These are phyloP conservation scores for Alloteropsis semialata DNA, from an alignment of 176 grass and related monocot species.

Conservation along the genomic window DNA sequence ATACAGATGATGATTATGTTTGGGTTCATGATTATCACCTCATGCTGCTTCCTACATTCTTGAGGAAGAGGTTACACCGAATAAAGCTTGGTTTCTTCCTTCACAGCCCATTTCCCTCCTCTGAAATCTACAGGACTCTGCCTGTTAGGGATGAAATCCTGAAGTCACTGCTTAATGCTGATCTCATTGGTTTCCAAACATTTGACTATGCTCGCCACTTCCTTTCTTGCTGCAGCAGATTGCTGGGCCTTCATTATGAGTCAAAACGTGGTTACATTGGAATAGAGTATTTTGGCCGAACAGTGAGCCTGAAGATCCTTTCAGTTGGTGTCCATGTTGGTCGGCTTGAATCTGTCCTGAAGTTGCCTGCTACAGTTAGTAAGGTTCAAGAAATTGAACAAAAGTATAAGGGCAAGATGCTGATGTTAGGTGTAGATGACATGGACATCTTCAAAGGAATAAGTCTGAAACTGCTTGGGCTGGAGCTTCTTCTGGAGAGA, in stretches of 20 bases:
- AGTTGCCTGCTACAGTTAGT: conserved; percentile 50
- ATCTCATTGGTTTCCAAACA: conserved; percentile 97
- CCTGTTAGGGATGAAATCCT: conserved; percentile 95
- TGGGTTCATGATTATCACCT: conserved; percentile 99
- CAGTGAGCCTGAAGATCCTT: conserved; percentile 81
- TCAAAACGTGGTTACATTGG: conserved; percentile 94
- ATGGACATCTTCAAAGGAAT: conserved; percentile 95
- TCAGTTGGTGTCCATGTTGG: conserved; percentile 81
- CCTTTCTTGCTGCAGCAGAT: conserved; percentile 89
- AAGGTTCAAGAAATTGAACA: conserved; percentile 81
- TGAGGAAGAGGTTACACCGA: conserved; percentile 75
- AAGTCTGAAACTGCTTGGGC: conserved; percentile 74
- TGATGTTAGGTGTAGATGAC: conserved; percentile 83
- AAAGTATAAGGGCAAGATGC: conserved; percentile 59
- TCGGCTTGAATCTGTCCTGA: conserved; percentile 66
- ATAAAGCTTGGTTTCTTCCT: conserved; percentile 88
- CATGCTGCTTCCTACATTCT: conserved; percentile 93
- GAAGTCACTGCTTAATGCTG: conserved; percentile 82
- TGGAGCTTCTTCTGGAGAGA: conserved; percentile 75
- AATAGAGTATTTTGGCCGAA: conserved; percentile 85
- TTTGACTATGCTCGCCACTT: conserved; percentile 95
- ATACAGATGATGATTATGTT: conserved; percentile 88
- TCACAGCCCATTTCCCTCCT: conserved; percentile 82
- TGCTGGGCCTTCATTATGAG: conserved; percentile 76
- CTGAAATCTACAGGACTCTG: conserved; percentile 88